Conservation (phyloP, 1,284 basidiomycete genomes). For the Sporisorium sorghi region DNA sequence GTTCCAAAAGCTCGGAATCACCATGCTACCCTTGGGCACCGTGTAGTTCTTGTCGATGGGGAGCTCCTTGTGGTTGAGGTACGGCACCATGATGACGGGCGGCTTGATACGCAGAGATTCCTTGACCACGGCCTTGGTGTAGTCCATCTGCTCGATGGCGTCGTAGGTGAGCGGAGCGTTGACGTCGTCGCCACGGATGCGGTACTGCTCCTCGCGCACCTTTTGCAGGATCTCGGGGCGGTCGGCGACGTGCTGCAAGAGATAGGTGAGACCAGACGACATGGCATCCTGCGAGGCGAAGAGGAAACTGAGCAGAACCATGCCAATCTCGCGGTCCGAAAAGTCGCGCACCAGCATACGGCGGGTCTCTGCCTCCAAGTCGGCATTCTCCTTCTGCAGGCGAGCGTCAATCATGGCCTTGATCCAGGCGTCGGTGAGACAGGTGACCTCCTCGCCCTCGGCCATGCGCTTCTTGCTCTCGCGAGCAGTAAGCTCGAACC, state of each 20-base stretch:
- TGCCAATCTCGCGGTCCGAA: constrained; percentile 92
- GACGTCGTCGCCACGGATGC: constrained; percentile 82
- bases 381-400: constrained; percentile 73
- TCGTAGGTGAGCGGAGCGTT: constrained; percentile 87
- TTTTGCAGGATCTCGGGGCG: constrained; percentile 88
- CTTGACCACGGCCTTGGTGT: constrained; percentile 89
- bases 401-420: constrained; percentile 76
- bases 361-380: constrained; percentile 70
- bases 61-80: constrained; percentile 87
- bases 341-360: constrained; percentile 78
- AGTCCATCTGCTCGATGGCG: constrained; percentile 90
- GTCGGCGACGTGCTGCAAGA: constrained; percentile 95
- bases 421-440: constrained; percentile 94
- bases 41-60: constrained; percentile 90
- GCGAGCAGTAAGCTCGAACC: constrained; percentile 83
- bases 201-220: constrained; percentile 89
- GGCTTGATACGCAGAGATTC: constrained; percentile 90
- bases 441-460: constrained; percentile 82
- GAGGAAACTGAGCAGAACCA: constrained; percentile 92
- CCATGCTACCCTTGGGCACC: constrained; percentile 89
- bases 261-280: constrained; percentile 83
- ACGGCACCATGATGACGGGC: constrained; percentile 85
- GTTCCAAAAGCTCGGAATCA: constrained; percentile 93
- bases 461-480: constrained; percentile 87
- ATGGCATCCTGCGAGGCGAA: constrained; percentile 99